Evolutionary conservation across 306 rosid species (phyloP).

Genomic region (Trichosanthes cucumerina): DNA sequence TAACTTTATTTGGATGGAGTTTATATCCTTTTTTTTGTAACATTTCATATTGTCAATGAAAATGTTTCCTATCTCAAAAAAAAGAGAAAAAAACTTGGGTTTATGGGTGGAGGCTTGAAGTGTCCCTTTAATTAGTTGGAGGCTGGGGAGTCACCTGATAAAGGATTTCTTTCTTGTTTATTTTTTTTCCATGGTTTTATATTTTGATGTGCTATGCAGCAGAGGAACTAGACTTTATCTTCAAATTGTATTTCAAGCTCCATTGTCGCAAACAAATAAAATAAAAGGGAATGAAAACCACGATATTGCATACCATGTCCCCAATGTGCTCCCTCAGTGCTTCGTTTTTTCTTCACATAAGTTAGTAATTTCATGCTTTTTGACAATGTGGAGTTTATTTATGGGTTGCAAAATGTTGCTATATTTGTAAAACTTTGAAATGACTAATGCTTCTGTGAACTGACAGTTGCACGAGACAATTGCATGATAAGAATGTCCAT

Average conservation of each 20-base stretch:
- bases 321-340: not conserved
- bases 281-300: not conserved
- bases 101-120: not conserved
- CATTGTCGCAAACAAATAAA: not conserved
- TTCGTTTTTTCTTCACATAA: not conserved
- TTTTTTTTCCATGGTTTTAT: not conserved
- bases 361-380: not conserved
- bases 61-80: no score
- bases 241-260: not conserved
- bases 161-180: not conserved
- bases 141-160: not conserved
- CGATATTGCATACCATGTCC: not conserved
- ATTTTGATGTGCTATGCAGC: not conserved
- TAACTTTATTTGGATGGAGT: no score
- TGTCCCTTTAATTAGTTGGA: not conserved
- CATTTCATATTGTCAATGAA: no score
- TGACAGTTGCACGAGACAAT: not conserved
- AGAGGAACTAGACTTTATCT: not conserved
- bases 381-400: not conserved
- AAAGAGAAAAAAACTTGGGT: not conserved
- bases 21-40: no score
- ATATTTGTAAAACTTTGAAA: not conserved
- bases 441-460: not conserved
- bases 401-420: not conserved
- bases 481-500: not conserved